phyloP scores from a whole-genome alignment of 257 asterid species.

The Cruciata laevipes region DNA sequence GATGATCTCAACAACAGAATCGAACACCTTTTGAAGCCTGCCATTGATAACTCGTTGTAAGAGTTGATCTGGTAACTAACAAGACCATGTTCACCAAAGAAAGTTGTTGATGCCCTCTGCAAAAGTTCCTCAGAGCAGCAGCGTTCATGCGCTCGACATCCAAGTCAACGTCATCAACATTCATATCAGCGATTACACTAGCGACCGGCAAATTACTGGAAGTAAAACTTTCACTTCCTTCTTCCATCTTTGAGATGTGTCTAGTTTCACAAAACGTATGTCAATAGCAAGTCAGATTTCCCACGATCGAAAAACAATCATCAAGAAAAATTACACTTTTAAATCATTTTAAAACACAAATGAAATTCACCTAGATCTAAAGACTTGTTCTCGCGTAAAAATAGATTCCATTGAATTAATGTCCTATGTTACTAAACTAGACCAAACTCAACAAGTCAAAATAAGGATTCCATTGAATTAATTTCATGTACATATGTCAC shows the following conservation, averaged over 20 bases:
- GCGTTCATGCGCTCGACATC: not conserved
- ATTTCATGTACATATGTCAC: no score
- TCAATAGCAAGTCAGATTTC: not conserved
- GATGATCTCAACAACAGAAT: slow-evolving; percentile 63
- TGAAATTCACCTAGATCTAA: no score
- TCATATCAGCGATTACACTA: not conserved
- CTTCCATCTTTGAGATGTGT: not conserved
- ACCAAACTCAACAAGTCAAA: no score
- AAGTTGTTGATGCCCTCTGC: slow-evolving; percentile 59
- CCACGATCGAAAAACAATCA: not conserved
- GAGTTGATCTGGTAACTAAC: slow-evolving; percentile 83
- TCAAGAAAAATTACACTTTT: no score
- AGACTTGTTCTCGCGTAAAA: slow-evolving; percentile 27
- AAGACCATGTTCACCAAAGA: slow-evolving; percentile 74
- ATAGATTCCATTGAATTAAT: no score
- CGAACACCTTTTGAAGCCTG: slow-evolving; percentile 66
- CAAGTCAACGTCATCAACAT: not conserved
- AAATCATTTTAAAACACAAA: no score
- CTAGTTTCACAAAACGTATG: not conserved
- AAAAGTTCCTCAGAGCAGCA: not conserved
- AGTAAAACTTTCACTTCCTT: not conserved
- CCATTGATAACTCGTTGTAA: slow-evolving; percentile 56
- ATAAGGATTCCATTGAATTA: no score
- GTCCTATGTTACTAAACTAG: no score
- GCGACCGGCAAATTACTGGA: no score